These are phyloP conservation scores for Nepenthes gracilis DNA, from an alignment of 148 eudicot species.

Conservation along the genomic window DNA sequence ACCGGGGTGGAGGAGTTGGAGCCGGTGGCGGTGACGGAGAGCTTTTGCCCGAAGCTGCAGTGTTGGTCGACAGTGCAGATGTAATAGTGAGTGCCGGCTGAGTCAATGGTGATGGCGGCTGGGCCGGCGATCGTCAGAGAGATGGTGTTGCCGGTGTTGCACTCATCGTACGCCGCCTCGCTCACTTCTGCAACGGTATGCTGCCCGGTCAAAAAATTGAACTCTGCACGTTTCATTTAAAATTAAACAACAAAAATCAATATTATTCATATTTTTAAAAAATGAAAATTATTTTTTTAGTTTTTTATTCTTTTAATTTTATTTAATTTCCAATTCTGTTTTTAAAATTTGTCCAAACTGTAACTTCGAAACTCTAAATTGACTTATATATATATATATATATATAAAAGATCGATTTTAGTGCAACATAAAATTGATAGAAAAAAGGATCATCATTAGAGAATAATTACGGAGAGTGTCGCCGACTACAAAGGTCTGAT, in stretches of 20 bases:
- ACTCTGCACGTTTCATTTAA: no score
- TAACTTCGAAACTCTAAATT: no score
- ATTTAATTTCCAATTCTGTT: no score
- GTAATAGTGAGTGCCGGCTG: slow-evolving; percentile 37
- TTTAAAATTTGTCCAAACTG: no score
- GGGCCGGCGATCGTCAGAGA: slow-evolving; percentile 23
- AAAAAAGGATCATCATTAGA: no score
- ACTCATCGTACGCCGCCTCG: slow-evolving; percentile 23
- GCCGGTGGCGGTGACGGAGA: slow-evolving; percentile 28
- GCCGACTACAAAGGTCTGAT: slow-evolving; percentile 36
- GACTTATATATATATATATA: no score
- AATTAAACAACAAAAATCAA: no score
- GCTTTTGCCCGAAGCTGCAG: slow-evolving; percentile 29
- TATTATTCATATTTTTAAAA: no score
- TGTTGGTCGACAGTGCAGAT: slow-evolving; percentile 43
- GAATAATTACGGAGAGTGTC: slow-evolving; percentile 44
- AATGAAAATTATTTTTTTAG: no score
- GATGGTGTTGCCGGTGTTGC: slow-evolving; percentile 21
- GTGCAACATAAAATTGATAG: no score
- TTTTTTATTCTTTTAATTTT: no score
- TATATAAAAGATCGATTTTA: no score
- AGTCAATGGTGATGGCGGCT: slow-evolving; percentile 26
- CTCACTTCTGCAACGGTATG: slow-evolving; percentile 62
- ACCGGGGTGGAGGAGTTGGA: slow-evolving; percentile 11
- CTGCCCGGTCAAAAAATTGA: slow-evolving; percentile 28